These are phyloP conservation scores for Paraphoma chrysanthemicola DNA, from an alignment of 2,329 filamentous ascomycete genomes.

Conservation along the genomic window DNA sequence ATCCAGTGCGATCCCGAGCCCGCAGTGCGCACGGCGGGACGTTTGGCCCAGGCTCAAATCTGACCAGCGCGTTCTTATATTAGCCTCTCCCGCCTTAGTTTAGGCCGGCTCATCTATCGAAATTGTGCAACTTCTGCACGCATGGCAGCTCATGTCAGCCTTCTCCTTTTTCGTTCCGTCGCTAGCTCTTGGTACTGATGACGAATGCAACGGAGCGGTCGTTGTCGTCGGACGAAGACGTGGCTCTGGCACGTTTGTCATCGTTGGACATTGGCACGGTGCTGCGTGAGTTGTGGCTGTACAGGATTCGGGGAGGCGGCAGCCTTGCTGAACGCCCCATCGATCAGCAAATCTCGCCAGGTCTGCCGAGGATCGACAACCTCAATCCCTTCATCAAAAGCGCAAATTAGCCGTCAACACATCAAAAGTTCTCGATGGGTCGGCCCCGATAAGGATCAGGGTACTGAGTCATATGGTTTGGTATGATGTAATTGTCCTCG, in stretches of 20 bases:
- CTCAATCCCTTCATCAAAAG: slow-evolving; percentile 20
- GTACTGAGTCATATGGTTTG: background rate
- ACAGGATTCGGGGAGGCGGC: background rate
- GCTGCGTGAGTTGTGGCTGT: background rate
- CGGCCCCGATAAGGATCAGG: slow-evolving; percentile 6
- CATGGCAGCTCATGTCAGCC: slow-evolving; percentile 11
- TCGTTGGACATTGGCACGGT: background rate
- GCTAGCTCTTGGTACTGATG: background rate
- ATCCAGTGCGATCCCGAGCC: slow-evolving; percentile 16
- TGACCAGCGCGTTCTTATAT: slow-evolving; percentile 18
- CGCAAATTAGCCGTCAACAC: slow-evolving; percentile 9
- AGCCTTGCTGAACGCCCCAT: slow-evolving; percentile 4
- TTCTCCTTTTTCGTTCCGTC: slow-evolving; percentile 10
- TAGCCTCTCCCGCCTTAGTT: slow-evolving; percentile 19
- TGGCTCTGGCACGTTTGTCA: background rate
- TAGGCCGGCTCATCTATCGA: slow-evolving; percentile 13
- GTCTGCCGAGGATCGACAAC: slow-evolving; percentile 13
- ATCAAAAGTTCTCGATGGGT: background rate
- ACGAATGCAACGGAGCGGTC: background rate
- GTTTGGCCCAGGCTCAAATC: slow-evolving; percentile 15
- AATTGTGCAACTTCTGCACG: slow-evolving; percentile 22
- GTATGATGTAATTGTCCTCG: background rate
- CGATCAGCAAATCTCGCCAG: slow-evolving; percentile 15
- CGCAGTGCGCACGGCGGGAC: slow-evolving; percentile 10
- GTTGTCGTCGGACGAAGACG: background rate